Evolutionary conservation across 2,329 filamentous ascomycete species (phyloP).

Genomic region (Ilyonectria mors-panacis): DNA sequence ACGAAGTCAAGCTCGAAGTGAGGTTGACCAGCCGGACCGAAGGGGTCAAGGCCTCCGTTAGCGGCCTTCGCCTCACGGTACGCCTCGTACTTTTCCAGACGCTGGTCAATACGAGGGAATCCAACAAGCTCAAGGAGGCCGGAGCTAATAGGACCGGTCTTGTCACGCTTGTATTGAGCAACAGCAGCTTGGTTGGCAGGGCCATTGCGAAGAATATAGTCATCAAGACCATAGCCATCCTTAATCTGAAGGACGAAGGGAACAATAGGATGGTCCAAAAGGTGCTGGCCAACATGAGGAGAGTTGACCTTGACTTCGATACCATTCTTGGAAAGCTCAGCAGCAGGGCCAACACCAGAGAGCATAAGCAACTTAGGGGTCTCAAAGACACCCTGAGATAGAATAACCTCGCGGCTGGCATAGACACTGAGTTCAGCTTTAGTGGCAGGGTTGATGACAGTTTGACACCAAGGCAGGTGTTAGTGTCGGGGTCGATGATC

Average conservation of each 20-base stretch:
- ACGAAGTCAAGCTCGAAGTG: conserved; percentile 77
- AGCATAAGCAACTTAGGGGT: conserved; percentile 76
- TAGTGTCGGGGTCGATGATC: conserved; percentile 62
- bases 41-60: conserved; percentile 65
- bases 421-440: conserved; percentile 59
- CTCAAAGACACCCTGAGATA: conserved; percentile 71
- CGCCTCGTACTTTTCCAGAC: conserved; percentile 62
- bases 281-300: conserved; percentile 74
- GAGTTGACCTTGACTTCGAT: conserved; percentile 70
- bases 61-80: conserved; percentile 61
- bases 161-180: conserved; percentile 40
- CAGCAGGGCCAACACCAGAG: conserved; percentile 70
- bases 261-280: conserved; percentile 73
- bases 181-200: conserved; percentile 53
- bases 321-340: conserved; percentile 65
- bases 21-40: conserved; percentile 69
- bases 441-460: conserved; percentile 55
- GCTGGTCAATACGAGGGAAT: conserved; percentile 70
- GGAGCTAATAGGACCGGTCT: conserved; percentile 57
- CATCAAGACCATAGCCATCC: conserved; percentile 58
- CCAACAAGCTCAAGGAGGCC: conserved; percentile 67
- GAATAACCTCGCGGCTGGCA: conserved; percentile 64
- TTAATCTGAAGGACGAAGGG: conserved; percentile 58
- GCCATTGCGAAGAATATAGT: conserved; percentile 57
- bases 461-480: conserved; percentile 61